A percentile compares a stretch with the other conserved stretches of the same genome.
Conservation (phyloP, 2,329 filamentous ascomycete species). For the Epichloe uncinata region DNA sequence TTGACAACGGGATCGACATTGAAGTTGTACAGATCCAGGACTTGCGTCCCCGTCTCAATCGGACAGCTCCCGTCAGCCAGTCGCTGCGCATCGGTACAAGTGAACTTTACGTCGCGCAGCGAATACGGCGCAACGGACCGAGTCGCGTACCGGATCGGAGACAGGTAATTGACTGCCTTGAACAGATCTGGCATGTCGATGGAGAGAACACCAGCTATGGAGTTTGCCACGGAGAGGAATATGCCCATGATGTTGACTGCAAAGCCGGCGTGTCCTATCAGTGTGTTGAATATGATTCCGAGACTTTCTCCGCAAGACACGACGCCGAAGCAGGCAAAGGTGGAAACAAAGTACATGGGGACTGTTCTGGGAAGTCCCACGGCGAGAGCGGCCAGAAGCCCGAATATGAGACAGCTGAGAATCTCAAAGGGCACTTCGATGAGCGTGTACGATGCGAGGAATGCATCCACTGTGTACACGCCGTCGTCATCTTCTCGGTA, state of each 20-base stretch:
- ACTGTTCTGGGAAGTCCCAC: slow-evolving; percentile 50
- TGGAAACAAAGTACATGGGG: slow-evolving; percentile 52
- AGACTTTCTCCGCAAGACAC: slow-evolving; percentile 63
- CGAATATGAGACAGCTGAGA: slow-evolving; percentile 50
- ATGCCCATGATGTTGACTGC: slow-evolving; percentile 60
- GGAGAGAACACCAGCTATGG: slow-evolving; percentile 59
- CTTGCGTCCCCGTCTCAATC: slow-evolving; percentile 52
- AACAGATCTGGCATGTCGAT: slow-evolving; percentile 56
- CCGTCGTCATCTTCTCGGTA: slow-evolving; percentile 64
- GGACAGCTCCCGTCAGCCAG: slow-evolving; percentile 49
- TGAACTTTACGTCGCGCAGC: slow-evolving; percentile 46
- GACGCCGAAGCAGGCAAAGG: slow-evolving; percentile 59
- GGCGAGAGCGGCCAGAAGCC: slow-evolving; percentile 48
- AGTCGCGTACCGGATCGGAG: slow-evolving; percentile 56
- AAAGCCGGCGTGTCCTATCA: slow-evolving; percentile 62
- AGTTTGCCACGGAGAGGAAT: slow-evolving; percentile 55
- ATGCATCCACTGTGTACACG: slow-evolving; percentile 57
- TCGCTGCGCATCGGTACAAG: slow-evolving; percentile 46
- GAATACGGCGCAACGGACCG: slow-evolving; percentile 55
- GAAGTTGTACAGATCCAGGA: slow-evolving; percentile 53
- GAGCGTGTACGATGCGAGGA: slow-evolving; percentile 55
- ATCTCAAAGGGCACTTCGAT: slow-evolving; percentile 63
- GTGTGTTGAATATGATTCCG: slow-evolving; percentile 69
- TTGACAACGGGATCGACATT: slow-evolving; percentile 48
- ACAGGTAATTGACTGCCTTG: slow-evolving; percentile 56